Evolutionary conservation across 2,329 filamentous ascomycete species (phyloP), one percentile per base, ranked within the genome.

Genomic region (Metarhizium sp.): DNA sequence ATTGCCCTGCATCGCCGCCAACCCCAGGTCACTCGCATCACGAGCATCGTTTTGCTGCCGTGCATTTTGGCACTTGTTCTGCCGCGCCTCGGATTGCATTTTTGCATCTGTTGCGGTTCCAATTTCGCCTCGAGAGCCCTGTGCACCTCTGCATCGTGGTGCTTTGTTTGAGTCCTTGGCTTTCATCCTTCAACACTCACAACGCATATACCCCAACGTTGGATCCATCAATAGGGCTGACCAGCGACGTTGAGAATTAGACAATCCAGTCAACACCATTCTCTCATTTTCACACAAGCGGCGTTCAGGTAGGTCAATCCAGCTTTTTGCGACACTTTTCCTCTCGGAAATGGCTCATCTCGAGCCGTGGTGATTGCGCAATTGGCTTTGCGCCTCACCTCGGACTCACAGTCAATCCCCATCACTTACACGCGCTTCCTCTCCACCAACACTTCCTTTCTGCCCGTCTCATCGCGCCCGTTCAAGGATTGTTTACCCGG

Each of bases 21-120:
- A 69, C 60, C 62, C 62, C 63, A 76, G 74, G 72, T 59, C 58
- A 62, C 63, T 62, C 55, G 59, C 59, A 58, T 59, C 55, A 30
- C 52, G 32, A 55, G 45, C 52, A 53, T 50, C 4, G 20, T 46
- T 48, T 16, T 50, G 40, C 29, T 48, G 50, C 50, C 40, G 47
- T 42, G 16, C 40, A 30, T 34, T 48, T 40, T 6, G 30, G 3
- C 16, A 29, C 46, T 42, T 55, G 57, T 57, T 40, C 56, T 51
- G 51, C 40, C 53, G 55, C 55, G 59, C 59, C 57, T 54, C 50
- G 34, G 54, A 61, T 60, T 66, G 59, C 56, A 59, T 59, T 58
- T 57, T 58, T 52, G 51, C 18, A 40, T 36, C 54, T 55, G 54
- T 52, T 54, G 51, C 55, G 43, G 16, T 54, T 56, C 56, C 52